Percentiles rank a stretch among this genome's conserved stretches.
Evolutionary conservation across 2,329 filamentous ascomycete genomes (phyloP).

Genomic region (Diaporthe aspalathi): DNA sequence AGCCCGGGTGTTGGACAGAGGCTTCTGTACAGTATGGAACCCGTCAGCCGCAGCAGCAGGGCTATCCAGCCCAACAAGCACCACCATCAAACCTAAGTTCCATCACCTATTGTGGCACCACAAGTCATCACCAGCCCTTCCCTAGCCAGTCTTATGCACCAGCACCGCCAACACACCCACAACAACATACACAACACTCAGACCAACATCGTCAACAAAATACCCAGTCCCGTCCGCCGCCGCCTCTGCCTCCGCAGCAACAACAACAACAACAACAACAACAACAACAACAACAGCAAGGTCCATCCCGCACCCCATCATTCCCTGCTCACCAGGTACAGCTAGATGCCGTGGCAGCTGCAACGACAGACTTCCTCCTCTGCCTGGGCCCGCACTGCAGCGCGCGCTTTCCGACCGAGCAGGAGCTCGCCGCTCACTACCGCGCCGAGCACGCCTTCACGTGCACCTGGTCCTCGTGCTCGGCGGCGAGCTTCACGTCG

Average conservation of each 20-base stretch:
- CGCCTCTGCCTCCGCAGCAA: neutral
- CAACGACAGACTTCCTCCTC: slow-evolving; percentile 22
- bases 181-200: neutral
- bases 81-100: neutral
- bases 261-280: neutral
- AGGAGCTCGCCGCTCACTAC: slow-evolving; percentile 40
- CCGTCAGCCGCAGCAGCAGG: neutral
- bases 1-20: neutral
- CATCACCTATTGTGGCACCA: neutral
- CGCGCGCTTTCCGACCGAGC: slow-evolving; percentile 30
- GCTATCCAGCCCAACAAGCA: neutral
- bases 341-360: neutral
- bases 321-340: neutral
- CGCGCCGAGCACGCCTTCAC: slow-evolving; percentile 47
- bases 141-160: neutral
- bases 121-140: slow-evolving; percentile 6
- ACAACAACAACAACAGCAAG: neutral
- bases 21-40: neutral
- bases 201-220: neutral
- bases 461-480: slow-evolving; percentile 56
- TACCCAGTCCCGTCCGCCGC: neutral
- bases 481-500: slow-evolving; percentile 50
- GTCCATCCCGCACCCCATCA: neutral
- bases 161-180: neutral
- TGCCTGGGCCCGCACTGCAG: slow-evolving; percentile 34